phyloP scores from a whole-genome alignment of 2,329 filamentous ascomycete genomes.

The Plectosphaerella plurivora region DNA sequence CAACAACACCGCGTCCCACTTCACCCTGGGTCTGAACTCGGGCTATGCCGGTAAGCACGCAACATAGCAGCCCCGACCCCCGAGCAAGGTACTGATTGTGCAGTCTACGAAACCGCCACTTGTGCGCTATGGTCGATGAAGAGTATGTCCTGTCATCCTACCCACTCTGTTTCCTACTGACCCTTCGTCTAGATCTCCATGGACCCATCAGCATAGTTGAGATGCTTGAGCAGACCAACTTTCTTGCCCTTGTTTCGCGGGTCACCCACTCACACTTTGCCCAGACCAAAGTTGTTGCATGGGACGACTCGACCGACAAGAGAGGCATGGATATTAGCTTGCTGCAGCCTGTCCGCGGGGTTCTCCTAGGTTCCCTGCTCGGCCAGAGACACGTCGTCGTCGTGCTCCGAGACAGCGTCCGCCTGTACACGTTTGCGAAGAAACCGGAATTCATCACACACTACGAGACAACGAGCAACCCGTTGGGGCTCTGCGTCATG shows the following conservation, averaged over 20 bases:
- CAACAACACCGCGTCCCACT: constrained; percentile 80
- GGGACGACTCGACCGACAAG: constrained; percentile 80
- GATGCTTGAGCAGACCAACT: constrained; percentile 85
- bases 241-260: constrained; percentile 84
- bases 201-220: constrained; percentile 77
- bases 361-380: constrained; percentile 59
- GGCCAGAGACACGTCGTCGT: constrained; percentile 74
- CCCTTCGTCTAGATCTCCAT: constrained; percentile 59
- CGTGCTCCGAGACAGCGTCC: constrained; percentile 75
- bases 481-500: constrained; percentile 73
- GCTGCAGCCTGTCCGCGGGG: constrained; percentile 72
- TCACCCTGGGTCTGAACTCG: constrained; percentile 79
- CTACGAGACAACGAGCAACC: constrained; percentile 85
- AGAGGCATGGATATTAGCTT: constrained; percentile 73
- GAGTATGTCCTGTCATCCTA: not conserved
- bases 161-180: not conserved
- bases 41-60: constrained; percentile 65
- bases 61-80: not conserved
- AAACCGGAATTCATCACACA: constrained; percentile 65
- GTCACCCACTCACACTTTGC: constrained; percentile 81
- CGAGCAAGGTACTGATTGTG: constrained; percentile 17
- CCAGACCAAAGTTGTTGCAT: constrained; percentile 86
- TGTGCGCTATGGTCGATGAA: constrained; percentile 48
- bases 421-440: constrained; percentile 74
- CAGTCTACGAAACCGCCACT: constrained; percentile 70